Evolutionary conservation across 2,329 filamentous ascomycete genomes (phyloP), one percentile per base, ranked within the genome.

Genomic region (Plectosphaerella plurivora): DNA sequence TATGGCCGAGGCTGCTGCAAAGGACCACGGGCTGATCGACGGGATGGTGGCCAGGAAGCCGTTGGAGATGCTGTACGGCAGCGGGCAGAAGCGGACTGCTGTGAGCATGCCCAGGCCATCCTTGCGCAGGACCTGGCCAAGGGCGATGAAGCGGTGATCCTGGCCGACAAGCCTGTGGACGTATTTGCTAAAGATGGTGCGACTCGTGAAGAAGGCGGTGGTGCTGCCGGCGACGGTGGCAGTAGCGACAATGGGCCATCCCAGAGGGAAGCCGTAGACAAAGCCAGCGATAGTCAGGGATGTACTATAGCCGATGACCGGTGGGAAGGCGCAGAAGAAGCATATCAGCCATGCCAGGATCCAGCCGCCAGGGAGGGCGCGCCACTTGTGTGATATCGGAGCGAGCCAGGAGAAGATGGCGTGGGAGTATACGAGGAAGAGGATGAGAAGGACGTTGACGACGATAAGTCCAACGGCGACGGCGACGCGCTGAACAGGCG

Each of bases 1-100:
- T 15, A 93, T 73, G 3, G 89, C 86, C 0, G 93, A 97, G 6
- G 94, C 93, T 45, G 91, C 67, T 33, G 86, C 86, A 72, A 95
- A 97, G 46, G 82, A 82, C 55, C 79, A 68, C 41, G 89, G 88
- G 22, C 86, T 81, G 35, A 99, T 89, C 33, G 88, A 96, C 3
- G 92, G 92, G 56, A 99, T 92, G 1, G 94, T 97, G 28, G 91
- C 91, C 51, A 99, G 83, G 55, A 96, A 96, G 49, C 91, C 94
- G 66, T 99, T 99, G 65, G 89, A 92, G 60, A 97, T 75, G 50
- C 89, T 94, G 68, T 96, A 99, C 14, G 94, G 94, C 55, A 99
- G 68, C 2, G 94, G 94, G 63, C 93, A 97, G 58, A 97, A 81
- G 28, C 94, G 83, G 61, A 99, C 94, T 81, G 94, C 95, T 57